These are phyloP conservation scores for Pestalotiopsis sp. DNA, from an alignment of 2,329 filamentous ascomycete species.

Conservation along the genomic window DNA sequence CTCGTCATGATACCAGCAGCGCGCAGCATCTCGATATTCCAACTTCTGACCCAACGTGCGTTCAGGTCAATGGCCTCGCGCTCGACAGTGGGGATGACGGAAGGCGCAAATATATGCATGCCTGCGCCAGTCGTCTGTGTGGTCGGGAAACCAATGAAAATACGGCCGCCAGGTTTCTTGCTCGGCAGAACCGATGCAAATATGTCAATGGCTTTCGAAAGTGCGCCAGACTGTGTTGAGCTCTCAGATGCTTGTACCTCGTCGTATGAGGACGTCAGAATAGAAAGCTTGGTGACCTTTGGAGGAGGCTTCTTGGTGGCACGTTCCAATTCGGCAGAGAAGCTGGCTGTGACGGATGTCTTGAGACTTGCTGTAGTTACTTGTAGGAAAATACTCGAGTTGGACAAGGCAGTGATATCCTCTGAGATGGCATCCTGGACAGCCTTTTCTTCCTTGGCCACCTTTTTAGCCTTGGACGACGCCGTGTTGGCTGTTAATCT, in stretches of 20 bases:
- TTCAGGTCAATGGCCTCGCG: conserved; percentile 96
- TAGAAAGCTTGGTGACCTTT: conserved; percentile 81
- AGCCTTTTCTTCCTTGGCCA: conserved; percentile 63
- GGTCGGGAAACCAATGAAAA: conserved; percentile 98
- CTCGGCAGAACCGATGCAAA: conserved; percentile 89
- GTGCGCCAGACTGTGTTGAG: conserved; percentile 43
- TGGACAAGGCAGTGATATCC: conserved; percentile 71
- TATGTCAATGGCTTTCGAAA: conserved; percentile 70
- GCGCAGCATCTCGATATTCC: conserved; percentile 93
- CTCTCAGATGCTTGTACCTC: conserved; percentile 70
- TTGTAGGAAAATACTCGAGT: conserved; percentile 83
- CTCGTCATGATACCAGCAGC: conserved; percentile 89
- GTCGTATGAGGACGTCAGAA: conserved; percentile 90
- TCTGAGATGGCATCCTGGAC: conserved; percentile 66
- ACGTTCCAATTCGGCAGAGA: conserved; percentile 85
- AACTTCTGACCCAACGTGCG: conserved; percentile 89
- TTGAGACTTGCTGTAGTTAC: conserved; percentile 83
- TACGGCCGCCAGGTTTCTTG: conserved; percentile 78
- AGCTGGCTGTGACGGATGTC: conserved; percentile 72
- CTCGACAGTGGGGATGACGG: conserved; percentile 95
- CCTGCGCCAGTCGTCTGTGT: conserved; percentile 95
- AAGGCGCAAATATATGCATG: conserved; percentile 93
- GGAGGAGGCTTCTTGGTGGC: conserved; percentile 97
- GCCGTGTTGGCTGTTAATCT: conserved; percentile 62
- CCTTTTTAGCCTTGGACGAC: conserved; percentile 55